Conservation (phyloP, 1,284 basidiomycete species). For the Trichosporon coremiiforme region DNA sequence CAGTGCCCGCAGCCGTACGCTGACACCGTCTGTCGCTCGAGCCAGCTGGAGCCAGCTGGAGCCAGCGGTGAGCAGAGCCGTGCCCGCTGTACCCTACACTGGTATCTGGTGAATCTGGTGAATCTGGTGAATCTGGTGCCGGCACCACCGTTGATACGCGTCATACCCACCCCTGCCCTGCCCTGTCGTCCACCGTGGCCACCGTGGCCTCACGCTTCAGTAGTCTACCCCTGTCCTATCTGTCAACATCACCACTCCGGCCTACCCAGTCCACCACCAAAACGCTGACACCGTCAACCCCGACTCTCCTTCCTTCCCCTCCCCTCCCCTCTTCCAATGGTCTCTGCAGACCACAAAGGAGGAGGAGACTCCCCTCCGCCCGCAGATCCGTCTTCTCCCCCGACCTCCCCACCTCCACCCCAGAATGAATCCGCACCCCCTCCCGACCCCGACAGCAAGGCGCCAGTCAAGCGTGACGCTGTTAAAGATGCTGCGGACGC, state of each 20-base stretch:
- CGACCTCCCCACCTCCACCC: background rate
- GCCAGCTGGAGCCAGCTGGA: too few relatives aligned
- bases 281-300: background rate
- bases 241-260: background rate
- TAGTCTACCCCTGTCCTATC: background rate
- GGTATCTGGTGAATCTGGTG: too few relatives aligned
- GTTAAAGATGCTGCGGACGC: background rate
- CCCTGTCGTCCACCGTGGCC: too few relatives aligned
- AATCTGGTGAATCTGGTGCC: background rate
- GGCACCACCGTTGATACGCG: constrained; percentile 6
- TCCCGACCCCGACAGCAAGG: background rate
- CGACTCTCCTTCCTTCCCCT: background rate
- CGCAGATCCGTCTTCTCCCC: background rate
- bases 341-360: constrained; percentile 21
- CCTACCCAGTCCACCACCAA: too few relatives aligned
- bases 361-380: constrained; percentile 12
- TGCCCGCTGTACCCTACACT: too few relatives aligned
- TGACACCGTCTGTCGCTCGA: too few relatives aligned
- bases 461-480: background rate
- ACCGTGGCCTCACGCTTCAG: background rate
- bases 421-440: background rate
- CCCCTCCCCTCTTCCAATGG: constrained; percentile 19
- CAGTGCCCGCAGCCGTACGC: too few relatives aligned
- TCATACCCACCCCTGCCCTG: background rate
- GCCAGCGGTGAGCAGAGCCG: background rate